Evolutionary conservation across 257 asterid genomes (phyloP), one percentile per base, ranked within the genome.

Genomic region (Nicotiana undulata): DNA sequence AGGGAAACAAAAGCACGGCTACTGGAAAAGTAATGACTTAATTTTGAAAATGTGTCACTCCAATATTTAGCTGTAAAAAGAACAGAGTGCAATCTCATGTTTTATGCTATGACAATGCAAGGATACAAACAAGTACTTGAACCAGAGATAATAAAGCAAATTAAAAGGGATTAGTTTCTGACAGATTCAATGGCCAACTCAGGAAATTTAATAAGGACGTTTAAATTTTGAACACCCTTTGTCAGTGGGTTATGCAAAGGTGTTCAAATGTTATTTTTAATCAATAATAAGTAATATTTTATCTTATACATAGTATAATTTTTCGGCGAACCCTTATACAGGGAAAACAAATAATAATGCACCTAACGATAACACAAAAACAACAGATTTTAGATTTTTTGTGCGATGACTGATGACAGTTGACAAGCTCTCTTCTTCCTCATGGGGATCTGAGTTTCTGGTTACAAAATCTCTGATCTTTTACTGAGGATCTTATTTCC

Each of bases 361-460:
- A 44, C 34, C 58, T 40, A 44, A 40, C 20, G 34, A 34, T 66
- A 1, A 44, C 58, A 40, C 32, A 70, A 44, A 67, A 8, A 11
- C 12, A 2, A 29, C 10, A n/a, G 56, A 40, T 40, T 40, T 44
- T 58, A 44, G 20, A 44, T 44, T 40, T 11, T 40, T 11, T 70
- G n/a, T 68, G 32, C 40, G 32, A 40, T 40, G 76, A 68, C 28
- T 67, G 55, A 67, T 44, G 77, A 22, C 77, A 70, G 59, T 44
- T 65, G 75, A 65, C 24, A 32, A 65, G 24, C 2, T 26, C 28
- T 32, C 26, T 34, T 9, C 55, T 3, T 67, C 32, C 76, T 40
- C n/a, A 68, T 37, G 56, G 76, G 32, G 76, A 68, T 68, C 77
- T 70, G 77, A 44, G 77, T 70, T 70, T 70, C 59, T 70, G 59